Conservation (phyloP, 2,329 filamentous ascomycete genomes). For the Plenodomus lindquistii region DNA sequence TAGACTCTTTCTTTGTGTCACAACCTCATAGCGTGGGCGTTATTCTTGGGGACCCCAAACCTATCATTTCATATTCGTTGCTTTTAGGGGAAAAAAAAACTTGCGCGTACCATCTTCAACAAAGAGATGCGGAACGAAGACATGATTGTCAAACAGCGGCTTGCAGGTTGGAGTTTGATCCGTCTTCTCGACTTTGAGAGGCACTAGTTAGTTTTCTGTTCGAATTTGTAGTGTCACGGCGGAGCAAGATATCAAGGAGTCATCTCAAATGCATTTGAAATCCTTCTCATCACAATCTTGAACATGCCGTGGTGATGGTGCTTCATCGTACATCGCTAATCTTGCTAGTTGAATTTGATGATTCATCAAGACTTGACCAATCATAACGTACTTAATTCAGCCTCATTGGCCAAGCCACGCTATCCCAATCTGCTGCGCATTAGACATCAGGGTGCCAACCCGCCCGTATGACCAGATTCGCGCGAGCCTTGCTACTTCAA, state of each 20-base stretch:
- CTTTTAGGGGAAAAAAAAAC: not conserved
- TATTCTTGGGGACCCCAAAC: not conserved
- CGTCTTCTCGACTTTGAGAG: not conserved
- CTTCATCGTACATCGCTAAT: too few relatives aligned
- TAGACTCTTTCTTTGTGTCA: not conserved
- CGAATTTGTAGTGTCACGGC: not conserved
- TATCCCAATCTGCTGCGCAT: slow-evolving; percentile 3
- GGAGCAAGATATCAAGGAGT: not conserved
- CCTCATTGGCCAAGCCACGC: not conserved
- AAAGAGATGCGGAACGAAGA: not conserved
- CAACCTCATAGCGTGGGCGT: not conserved
- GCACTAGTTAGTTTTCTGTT: not conserved
- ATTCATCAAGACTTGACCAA: slow-evolving; percentile 4
- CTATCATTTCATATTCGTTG: not conserved
- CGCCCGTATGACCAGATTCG: not conserved
- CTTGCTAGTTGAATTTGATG: too few relatives aligned
- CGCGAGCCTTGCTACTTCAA: not conserved
- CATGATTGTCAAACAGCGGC: not conserved
- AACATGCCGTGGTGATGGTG: not conserved
- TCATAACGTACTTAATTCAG: slow-evolving; percentile 1
- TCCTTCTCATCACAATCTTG: not conserved
- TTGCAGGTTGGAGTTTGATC: not conserved
- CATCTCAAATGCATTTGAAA: not conserved
- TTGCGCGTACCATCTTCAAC: not conserved
- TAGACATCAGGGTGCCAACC: not conserved